Evolutionary conservation across 1,284 basidiomycete species (phyloP).

Genomic region (Stygiomarasmius scandens): DNA sequence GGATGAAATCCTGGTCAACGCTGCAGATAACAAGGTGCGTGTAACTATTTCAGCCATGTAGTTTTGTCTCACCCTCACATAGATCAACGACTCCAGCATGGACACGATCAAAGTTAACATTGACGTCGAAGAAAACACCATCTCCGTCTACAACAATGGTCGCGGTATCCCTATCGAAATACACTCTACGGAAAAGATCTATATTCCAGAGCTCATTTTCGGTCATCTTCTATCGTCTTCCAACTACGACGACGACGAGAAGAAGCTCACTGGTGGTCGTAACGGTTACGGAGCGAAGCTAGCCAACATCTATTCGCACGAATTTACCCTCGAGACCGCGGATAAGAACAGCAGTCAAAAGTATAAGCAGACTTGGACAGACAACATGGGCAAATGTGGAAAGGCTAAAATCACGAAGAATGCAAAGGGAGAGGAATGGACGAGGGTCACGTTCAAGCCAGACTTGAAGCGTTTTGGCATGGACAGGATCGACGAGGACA

Average conservation of each 20-base stretch:
- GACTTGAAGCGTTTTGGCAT: slow-evolving; percentile 94
- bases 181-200: slow-evolving; percentile 91
- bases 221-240: slow-evolving; percentile 95
- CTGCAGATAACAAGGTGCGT: slow-evolving; percentile 95
- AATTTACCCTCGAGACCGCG: slow-evolving; percentile 97
- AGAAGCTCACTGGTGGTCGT: slow-evolving; percentile 97
- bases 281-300: slow-evolving; percentile 99
- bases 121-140: slow-evolving; percentile 81
- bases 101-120: slow-evolving; percentile 88
- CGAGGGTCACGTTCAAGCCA: slow-evolving; percentile 93
- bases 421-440: slow-evolving; percentile 85
- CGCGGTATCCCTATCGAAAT: slow-evolving; percentile 97
- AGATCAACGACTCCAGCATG: slow-evolving; percentile 92
- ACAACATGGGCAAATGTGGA: slow-evolving; percentile 91
- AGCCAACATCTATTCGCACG: slow-evolving; percentile 97
- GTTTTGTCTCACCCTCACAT: not conserved
- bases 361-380: slow-evolving; percentile 94
- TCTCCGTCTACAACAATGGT: slow-evolving; percentile 96
- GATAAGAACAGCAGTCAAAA: slow-evolving; percentile 88
- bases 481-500: slow-evolving; percentile 91
- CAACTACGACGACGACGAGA: slow-evolving; percentile 99
- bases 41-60: not conserved
- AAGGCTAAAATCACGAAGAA: slow-evolving; percentile 94
- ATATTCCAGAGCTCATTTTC: slow-evolving; percentile 98
- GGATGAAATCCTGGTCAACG: slow-evolving; percentile 99